Evolutionary conservation across 805 yeast species (phyloP), one percentile per base, ranked within the genome.

Genomic region (Wickerhamomyces queroliae): DNA sequence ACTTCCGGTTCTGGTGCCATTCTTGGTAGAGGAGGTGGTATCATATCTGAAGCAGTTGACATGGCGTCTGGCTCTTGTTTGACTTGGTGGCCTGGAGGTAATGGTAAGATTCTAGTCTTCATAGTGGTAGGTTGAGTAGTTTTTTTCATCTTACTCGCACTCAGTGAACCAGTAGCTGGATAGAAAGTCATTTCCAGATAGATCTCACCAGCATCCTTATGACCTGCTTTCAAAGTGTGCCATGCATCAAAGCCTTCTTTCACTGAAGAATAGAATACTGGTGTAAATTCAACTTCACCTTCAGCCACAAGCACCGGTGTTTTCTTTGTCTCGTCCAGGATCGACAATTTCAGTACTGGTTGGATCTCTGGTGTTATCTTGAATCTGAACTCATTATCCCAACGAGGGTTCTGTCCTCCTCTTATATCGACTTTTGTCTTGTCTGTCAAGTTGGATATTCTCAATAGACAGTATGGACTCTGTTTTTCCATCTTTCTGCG

Each of bases 391-490:
- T 85, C 88, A 44, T 79, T 79, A 43, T 86, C 80, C 87, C 97
- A 93, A 17, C 69, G 75, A 1, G 99, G 99, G 5, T 86, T 83
- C 57, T 93, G 99, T 2, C 99, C 99, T 1, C 96, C 99, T 48
- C 98, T 66, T 38, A 76, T 73, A 43, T 85, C 79, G 0, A 87
- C 72, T 26, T 78, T 80, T 1, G 97, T 87, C 53, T 83, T 78
- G 47, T 84, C 80, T 9, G 95, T 91, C 50, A 76, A 75, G 43
- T 86, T 87, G 22, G 90, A 91, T 5, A 93, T 70, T 41, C 98
- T 67, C 11, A 86, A 70, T 6, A 91, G 78, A 44, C 89, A 83
- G 62, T 87, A 90, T 2, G 98, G 99, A 47, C 86, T 83, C 62
- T 93, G 99, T 54, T 93, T 93, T 53, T 95, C 97, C 37, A 91